Evolutionary conservation across 192 early-diverging fungal genomes (phyloP), one percentile per base, ranked within the genome.

Genomic region (Coemansia erecta): DNA sequence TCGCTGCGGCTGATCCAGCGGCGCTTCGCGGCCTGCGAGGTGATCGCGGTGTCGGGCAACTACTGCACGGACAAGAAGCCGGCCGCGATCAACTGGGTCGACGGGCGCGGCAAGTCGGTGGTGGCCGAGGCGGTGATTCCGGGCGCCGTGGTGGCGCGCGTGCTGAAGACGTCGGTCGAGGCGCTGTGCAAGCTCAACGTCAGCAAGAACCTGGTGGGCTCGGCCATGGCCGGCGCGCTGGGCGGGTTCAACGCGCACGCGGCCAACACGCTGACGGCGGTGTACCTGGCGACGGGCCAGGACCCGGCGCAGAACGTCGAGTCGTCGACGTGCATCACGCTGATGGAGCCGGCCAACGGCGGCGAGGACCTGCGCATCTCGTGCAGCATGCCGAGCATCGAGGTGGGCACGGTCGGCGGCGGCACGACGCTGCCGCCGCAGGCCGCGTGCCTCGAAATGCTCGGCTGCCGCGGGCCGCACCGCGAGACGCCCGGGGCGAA

Each of bases 61-160:
- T 97, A 93, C 70, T 97, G 94, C 64, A 95, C 91, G 0, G 94
- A 97, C 67, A 97, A 97, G 83, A 96, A 96, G 74, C 92, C 94
- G 14, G 92, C 93, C 1, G 92, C 93, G 17, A 92, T 97, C 68
- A 97, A 95, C 84, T 97, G 94, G 94, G 92, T 97, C 66, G 93
- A 95, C 52, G 94, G 94, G 13, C 92, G 94, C 59, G 94, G 94
- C 47, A 97, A 97, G 61, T 94, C 92, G 11, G 89, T 94, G 0
- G 91, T 92, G 1, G 80, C 92, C 19, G 92, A 94, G 65, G 89
- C 91, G 5, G 72, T 93, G 1, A 90, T 97, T 46, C 88, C 92
- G 6, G 89, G 89, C 44, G 74, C 80, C 18, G 75, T 91, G 19
- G 93, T 97, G 15, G 74, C 84, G 58, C 82, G 82, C 42, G 91